phyloP scores from a whole-genome alignment of 441 rosid genomes.

The Eutrema salsugineum region DNA sequence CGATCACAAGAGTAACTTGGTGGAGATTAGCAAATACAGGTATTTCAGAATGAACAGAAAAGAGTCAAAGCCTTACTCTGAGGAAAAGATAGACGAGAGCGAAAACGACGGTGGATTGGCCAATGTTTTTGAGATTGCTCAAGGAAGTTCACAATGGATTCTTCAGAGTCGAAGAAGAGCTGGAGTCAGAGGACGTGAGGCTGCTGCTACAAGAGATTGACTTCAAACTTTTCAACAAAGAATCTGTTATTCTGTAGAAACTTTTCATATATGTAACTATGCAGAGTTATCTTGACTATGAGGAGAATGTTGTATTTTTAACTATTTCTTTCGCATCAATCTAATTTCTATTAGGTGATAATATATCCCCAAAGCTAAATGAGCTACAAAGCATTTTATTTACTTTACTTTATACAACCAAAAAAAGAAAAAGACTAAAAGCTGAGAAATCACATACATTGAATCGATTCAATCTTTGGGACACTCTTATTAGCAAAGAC shows the following conservation, averaged over 20 bases:
- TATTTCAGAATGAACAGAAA: not conserved
- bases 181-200: constrained; percentile 1
- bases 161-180: constrained; percentile 1
- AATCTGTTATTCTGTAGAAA: not conserved
- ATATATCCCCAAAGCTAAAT: not conserved
- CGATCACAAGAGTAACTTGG: constrained; percentile 10
- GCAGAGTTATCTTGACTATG: not conserved
- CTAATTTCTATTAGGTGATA: not conserved
- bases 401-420: constrained; percentile 1
- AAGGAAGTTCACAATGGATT: not conserved
- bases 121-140: not conserved
- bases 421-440: not conserved
- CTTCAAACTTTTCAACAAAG: not conserved
- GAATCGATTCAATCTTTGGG: not conserved
- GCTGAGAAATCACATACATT: constrained; percentile 7
- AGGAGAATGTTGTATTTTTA: not conserved
- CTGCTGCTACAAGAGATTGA: not conserved
- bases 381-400: constrained; percentile 4
- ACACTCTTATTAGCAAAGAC: not conserved
- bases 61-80: not conserved
- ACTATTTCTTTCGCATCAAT: not conserved
- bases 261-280: not conserved
- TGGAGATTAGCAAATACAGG: not conserved
- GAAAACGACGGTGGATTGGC: constrained; percentile 1
- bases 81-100: constrained; percentile 2